Evolutionary conservation across 306 rosid species (phyloP).

Genomic region (Quillaja saponaria): DNA sequence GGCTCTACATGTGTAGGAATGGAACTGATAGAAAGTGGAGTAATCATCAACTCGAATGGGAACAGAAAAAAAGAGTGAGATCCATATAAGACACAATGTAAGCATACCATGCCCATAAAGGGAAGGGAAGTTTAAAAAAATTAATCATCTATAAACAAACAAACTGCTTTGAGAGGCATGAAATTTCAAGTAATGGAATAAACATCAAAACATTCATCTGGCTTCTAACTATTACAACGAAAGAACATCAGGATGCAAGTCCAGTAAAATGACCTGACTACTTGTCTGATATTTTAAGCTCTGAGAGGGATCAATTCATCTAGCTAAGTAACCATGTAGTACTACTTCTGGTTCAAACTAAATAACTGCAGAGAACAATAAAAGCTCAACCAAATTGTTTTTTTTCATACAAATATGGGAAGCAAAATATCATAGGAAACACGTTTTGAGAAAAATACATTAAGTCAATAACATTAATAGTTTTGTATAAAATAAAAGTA

Average conservation of each 20-base stretch:
- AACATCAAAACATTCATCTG: background rate
- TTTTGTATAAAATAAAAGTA: conserved; percentile 1
- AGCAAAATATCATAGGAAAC: background rate
- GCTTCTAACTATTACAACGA: background rate
- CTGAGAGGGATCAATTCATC: background rate
- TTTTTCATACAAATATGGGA: background rate
- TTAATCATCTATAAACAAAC: conserved; percentile 6
- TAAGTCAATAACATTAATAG: background rate
- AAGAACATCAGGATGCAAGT: conserved; percentile 6
- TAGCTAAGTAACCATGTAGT: background rate
- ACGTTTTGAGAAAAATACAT: background rate
- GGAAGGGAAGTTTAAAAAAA: conserved; percentile 3
- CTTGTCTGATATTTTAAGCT: conserved; percentile 2
- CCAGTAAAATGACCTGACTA: background rate
- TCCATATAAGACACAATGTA: background rate
- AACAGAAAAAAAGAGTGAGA: conserved; percentile 2
- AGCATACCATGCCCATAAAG: background rate
- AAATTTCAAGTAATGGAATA: background rate
- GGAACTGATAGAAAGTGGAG: background rate
- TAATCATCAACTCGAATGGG: too few species aligned
- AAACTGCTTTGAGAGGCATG: conserved; percentile 12
- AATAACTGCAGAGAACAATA: background rate
- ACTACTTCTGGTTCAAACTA: background rate
- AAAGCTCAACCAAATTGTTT: background rate
- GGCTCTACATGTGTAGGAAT: background rate